Percentiles rank a stretch among this genome's conserved stretches.
These are phyloP conservation scores for Trichosporon sp. DNA, from an alignment of 1,284 basidiomycete genomes.

Conservation along the genomic window DNA sequence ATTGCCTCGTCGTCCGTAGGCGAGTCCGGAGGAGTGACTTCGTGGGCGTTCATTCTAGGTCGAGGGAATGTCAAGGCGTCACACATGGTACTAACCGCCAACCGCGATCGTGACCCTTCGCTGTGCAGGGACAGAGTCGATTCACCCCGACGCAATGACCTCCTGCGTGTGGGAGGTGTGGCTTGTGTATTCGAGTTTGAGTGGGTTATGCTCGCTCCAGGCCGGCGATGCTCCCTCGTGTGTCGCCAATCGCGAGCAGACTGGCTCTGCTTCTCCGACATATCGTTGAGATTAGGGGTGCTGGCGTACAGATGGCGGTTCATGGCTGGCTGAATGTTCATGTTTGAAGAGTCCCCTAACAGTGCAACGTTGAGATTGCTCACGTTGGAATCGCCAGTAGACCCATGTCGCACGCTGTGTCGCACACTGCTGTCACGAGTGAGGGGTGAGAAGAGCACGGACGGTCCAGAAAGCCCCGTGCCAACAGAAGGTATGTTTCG, in stretches of 20 bases:
- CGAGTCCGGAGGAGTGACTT: conserved; percentile 35
- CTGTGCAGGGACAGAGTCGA: conserved; percentile 14
- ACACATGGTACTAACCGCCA: conserved; percentile 28
- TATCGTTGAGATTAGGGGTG: not conserved
- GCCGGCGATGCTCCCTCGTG: not conserved
- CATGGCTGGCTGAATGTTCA: not conserved
- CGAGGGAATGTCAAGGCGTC: conserved; percentile 38
- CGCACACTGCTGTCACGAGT: not conserved
- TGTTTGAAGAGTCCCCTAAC: not conserved
- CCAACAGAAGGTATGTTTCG: conserved; percentile 1
- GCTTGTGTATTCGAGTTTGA: not conserved
- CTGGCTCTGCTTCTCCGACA: not conserved
- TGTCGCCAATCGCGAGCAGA: not conserved
- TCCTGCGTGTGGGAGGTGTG: not conserved
- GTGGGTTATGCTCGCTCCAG: conserved; percentile 1
- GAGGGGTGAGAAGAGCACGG: not conserved
- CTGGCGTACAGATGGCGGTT: not conserved
- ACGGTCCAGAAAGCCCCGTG: not conserved
- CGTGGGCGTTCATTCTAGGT: conserved; percentile 34
- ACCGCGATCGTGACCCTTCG: conserved; percentile 15
- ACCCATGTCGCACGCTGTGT: not conserved
- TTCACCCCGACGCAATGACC: conserved; percentile 17
- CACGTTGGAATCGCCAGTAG: not conserved
- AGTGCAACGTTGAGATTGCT: not conserved
- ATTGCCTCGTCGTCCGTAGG: conserved; percentile 17